A percentile compares a stretch with the other conserved stretches of the same genome.
Evolutionary conservation across 2,329 filamentous ascomycete species (phyloP).

Genomic region (Scytalidium lignicola): DNA sequence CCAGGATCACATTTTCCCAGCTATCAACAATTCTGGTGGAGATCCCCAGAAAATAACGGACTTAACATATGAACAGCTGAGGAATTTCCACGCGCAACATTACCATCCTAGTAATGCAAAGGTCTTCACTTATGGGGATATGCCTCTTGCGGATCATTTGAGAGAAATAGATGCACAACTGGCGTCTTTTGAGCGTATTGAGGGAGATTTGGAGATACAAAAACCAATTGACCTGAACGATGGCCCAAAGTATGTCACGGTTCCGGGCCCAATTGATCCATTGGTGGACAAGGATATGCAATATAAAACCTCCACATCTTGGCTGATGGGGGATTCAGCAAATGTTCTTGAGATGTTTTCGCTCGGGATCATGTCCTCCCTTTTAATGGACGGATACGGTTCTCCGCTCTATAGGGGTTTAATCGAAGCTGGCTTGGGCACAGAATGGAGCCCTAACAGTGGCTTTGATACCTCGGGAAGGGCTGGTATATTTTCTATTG

Average conservation of each 20-base stretch:
- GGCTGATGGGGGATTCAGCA: constrained; percentile 79
- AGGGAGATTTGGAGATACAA: constrained; percentile 68
- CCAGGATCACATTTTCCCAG: constrained; percentile 89
- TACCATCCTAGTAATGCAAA: constrained; percentile 98
- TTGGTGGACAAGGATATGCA: constrained; percentile 82
- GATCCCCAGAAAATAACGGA: constrained; percentile 96
- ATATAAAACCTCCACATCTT: constrained; percentile 89
- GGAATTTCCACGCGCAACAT: constrained; percentile 82
- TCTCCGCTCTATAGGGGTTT: constrained; percentile 86
- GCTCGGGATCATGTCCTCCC: constrained; percentile 71
- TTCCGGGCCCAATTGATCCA: constrained; percentile 80
- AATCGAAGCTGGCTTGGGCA: constrained; percentile 83
- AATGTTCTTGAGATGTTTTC: constrained; percentile 87
- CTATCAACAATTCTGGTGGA: constrained; percentile 93
- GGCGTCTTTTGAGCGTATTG: constrained; percentile 64
- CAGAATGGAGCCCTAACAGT: constrained; percentile 91
- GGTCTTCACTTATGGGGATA: constrained; percentile 90
- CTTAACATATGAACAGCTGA: constrained; percentile 84
- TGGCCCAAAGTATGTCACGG: constrained; percentile 63
- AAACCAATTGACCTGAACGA: constrained; percentile 64
- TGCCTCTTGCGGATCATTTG: constrained; percentile 78
- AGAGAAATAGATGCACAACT: constrained; percentile 73
- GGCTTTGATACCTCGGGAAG: constrained; percentile 80
- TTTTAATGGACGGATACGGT: constrained; percentile 91
- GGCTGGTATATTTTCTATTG: constrained; percentile 81